phyloP scores from a whole-genome alignment of 2,329 filamentous ascomycete genomes.

The Diaporthe sp. region DNA sequence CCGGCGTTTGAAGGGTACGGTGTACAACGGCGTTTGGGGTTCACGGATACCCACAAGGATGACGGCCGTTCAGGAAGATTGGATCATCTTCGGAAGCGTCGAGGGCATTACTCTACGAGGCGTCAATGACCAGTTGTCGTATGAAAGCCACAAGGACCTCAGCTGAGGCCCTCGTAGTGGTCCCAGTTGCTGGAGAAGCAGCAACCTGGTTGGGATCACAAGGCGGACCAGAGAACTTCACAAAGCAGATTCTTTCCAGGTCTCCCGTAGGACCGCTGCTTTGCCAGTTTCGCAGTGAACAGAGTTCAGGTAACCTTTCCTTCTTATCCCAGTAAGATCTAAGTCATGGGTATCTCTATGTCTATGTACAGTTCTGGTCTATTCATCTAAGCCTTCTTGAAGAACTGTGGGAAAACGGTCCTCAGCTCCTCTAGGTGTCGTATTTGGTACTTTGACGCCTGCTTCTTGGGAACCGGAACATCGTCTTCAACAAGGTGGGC shows the following conservation, averaged over 20 bases:
- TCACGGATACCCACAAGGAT: conserved; percentile 30
- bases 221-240: no score
- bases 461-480: conserved; percentile 71
- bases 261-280: background rate
- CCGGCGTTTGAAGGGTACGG: conserved; percentile 27
- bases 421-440: conserved; percentile 81
- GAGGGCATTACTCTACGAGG: background rate
- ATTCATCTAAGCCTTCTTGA: conserved; percentile 66
- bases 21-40: conserved; percentile 26
- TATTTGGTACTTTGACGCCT: conserved; percentile 82
- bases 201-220: background rate
- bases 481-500: conserved; percentile 88
- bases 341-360: conserved; percentile 19
- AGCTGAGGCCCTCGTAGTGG: background rate
- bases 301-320: background rate
- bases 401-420: conserved; percentile 84
- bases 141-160: no score
- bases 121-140: no score
- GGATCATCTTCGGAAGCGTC: background rate
- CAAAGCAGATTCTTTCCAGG: background rate
- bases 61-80: background rate
- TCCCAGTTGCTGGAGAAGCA: background rate
- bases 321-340: background rate
- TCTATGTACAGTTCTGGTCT: background rate
- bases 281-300: background rate